phyloP scores from a whole-genome alignment of 108 stramenopile genomes.

The Fistulifera pelliculosa region DNA sequence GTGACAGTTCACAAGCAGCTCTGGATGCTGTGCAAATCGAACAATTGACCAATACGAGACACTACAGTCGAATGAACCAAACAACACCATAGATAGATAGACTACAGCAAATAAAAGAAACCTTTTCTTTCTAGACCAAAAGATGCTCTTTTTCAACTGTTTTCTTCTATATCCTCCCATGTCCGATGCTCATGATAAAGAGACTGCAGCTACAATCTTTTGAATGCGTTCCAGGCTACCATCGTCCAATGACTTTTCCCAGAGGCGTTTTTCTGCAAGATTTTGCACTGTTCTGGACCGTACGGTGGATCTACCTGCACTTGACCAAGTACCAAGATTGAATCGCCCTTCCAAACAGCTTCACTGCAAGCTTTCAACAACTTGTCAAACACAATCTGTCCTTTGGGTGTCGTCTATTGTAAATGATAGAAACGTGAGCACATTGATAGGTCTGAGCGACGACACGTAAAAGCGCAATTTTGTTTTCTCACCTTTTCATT shows the following conservation, averaged over 20 bases:
- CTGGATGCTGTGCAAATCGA: too few relatives aligned
- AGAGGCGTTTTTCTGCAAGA: constrained; percentile 13
- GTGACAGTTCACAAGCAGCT: too few relatives aligned
- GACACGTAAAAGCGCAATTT: neutral
- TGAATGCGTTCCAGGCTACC: constrained; percentile 74
- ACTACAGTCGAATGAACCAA: neutral
- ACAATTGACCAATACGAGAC: neutral
- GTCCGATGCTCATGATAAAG: constrained; percentile 1
- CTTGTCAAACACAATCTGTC: constrained; percentile 73
- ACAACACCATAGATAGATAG: too few relatives aligned
- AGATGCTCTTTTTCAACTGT: too few relatives aligned
- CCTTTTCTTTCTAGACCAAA: too few relatives aligned
- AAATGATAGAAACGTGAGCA: constrained; percentile 4
- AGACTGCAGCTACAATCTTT: constrained; percentile 60
- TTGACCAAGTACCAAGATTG: constrained; percentile 47
- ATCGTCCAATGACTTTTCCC: constrained; percentile 27
- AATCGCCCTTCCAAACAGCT: constrained; percentile 43
- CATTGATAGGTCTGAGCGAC: neutral
- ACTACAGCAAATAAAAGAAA: too few relatives aligned
- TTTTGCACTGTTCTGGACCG: constrained; percentile 46
- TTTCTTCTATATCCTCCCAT: neutral
- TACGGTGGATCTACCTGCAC: constrained; percentile 79
- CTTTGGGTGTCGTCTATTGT: constrained; percentile 51
- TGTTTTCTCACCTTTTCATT: constrained; percentile 64
- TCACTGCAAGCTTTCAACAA: constrained; percentile 76